phyloP scores from a whole-genome alignment of 1,139 yeast species.

The Entelexis sorbosivorans region DNA sequence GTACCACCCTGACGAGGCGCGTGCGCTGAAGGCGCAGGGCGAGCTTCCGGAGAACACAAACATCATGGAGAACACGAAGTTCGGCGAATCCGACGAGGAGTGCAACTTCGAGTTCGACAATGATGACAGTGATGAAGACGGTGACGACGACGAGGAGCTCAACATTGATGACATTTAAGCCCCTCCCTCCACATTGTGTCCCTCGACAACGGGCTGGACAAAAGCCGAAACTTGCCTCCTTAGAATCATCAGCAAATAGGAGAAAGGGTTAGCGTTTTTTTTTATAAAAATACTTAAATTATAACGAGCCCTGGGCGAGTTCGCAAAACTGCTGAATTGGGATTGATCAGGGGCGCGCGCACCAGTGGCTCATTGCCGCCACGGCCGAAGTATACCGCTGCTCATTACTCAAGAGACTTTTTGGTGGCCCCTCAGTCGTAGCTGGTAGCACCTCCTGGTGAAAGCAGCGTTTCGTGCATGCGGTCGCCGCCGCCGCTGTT shows the following conservation, averaged over 20 bases:
- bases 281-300: background rate
- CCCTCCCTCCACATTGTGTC: background rate
- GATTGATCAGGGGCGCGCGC: no score
- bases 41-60: slow-evolving; percentile 92
- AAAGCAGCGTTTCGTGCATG: slow-evolving; percentile 20
- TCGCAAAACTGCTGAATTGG: no score
- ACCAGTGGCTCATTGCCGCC: no score
- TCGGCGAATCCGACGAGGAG: slow-evolving; percentile 95
- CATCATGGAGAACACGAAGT: slow-evolving; percentile 95
- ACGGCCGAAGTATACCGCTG: no score
- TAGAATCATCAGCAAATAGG: background rate
- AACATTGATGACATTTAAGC: slow-evolving; percentile 43
- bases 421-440: slow-evolving; percentile 2
- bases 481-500: slow-evolving; percentile 8
- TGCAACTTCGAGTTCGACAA: slow-evolving; percentile 98
- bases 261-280: background rate
- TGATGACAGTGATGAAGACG: slow-evolving; percentile 72
- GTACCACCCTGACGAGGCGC: slow-evolving; percentile 95
- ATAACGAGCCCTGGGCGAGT: background rate
- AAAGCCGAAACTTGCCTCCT: background rate
- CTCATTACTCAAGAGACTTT: no score
- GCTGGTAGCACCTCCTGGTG: background rate
- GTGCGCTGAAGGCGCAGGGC: slow-evolving; percentile 89
- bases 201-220: background rate
- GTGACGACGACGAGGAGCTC: slow-evolving; percentile 47